A percentile compares a stretch with the other conserved stretches of the same genome.
Evolutionary conservation across 169 alveolate species (phyloP).

Genomic region (Plasmodium coatneyi): DNA sequence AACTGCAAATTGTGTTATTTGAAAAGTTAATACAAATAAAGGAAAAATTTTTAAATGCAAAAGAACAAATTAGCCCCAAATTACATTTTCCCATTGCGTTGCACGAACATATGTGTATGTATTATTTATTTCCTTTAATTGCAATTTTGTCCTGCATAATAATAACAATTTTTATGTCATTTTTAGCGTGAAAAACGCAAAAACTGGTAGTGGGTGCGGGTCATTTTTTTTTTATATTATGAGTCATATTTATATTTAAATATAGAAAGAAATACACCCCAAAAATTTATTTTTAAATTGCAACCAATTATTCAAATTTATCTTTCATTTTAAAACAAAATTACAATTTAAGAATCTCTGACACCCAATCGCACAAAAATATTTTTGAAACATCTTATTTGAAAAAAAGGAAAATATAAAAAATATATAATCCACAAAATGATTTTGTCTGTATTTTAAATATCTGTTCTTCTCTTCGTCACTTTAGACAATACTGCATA

Average conservation of each 20-base stretch:
- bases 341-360: neutral
- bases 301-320: neutral
- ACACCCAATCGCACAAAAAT: neutral
- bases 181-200: neutral
- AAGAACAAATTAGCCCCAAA: neutral
- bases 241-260: neutral
- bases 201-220: conserved; percentile 17
- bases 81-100: neutral
- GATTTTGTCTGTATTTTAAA: neutral
- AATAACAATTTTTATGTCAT: neutral
- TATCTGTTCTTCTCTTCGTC: neutral
- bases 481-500: neutral
- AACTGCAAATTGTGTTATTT: neutral
- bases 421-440: neutral
- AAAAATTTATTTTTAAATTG: neutral
- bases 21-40: neutral
- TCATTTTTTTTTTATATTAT: neutral
- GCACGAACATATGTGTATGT: neutral
- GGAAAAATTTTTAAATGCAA: neutral
- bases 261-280: neutral
- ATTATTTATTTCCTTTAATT: neutral
- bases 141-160: neutral
- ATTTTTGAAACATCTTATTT: conserved; percentile 1
- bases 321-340: neutral
- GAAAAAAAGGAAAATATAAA: neutral